phyloP scores from a whole-genome alignment of 2,329 filamentous ascomycete species.

The Nakataea oryzae region DNA sequence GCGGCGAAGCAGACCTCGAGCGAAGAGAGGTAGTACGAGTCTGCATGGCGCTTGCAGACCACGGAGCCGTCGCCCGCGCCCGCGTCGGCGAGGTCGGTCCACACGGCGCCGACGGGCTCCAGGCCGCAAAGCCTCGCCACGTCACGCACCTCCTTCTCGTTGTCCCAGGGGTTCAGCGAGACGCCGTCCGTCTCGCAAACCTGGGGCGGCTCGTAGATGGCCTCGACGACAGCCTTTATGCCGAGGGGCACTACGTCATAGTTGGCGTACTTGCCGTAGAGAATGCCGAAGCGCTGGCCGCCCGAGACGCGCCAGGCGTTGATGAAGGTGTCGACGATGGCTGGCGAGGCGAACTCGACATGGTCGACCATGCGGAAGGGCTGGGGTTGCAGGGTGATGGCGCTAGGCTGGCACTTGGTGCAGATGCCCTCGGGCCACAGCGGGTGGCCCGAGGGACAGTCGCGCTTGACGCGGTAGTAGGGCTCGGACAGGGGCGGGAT shows the following conservation, averaged over 20 bases:
- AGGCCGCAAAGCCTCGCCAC: constrained; percentile 76
- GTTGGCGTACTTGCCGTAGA: constrained; percentile 85
- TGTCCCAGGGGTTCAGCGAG: constrained; percentile 73
- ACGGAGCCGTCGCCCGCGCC: constrained; percentile 76
- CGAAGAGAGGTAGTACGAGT: constrained; percentile 90
- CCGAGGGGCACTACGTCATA: constrained; percentile 90
- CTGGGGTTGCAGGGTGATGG: constrained; percentile 90
- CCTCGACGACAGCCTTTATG: constrained; percentile 90
- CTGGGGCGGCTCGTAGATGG: constrained; percentile 94
- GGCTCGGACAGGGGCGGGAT: constrained; percentile 92
- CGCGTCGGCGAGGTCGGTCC: constrained; percentile 81
- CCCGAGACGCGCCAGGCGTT: constrained; percentile 87
- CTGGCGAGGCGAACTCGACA: constrained; percentile 83
- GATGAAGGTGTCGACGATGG: constrained; percentile 80
- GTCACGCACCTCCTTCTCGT: constrained; percentile 71
- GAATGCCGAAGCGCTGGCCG: constrained; percentile 72
- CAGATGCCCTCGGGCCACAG: constrained; percentile 95
- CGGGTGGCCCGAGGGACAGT: constrained; percentile 89
- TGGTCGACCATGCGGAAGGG: constrained; percentile 96
- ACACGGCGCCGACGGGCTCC: constrained; percentile 84
- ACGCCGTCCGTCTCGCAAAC: constrained; percentile 82
- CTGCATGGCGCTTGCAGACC: constrained; percentile 88
- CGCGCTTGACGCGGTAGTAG: constrained; percentile 76
- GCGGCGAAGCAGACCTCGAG: constrained; percentile 86
- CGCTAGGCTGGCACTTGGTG: constrained; percentile 94